Evolutionary conservation across 164 flowering plant species (phyloP).

Genomic region (Vitis rotundifolia): DNA sequence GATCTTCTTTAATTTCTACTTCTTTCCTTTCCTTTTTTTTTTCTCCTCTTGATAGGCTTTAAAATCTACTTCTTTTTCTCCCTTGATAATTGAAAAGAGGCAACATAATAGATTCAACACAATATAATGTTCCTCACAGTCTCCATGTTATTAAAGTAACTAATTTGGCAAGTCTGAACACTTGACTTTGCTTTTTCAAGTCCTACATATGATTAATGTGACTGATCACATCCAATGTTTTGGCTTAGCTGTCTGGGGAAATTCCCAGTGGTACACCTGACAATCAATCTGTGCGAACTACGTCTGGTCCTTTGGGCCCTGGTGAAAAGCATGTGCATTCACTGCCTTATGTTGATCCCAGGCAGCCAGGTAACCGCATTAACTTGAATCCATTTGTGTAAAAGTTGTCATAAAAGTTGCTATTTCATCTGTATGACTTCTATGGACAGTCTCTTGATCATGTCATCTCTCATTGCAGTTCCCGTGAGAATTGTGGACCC

Average conservation of each 20-base stretch:
- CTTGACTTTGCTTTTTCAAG: neutral
- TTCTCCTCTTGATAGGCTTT: too few species aligned
- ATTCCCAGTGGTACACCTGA: constrained; percentile 81
- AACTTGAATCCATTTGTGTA: neutral
- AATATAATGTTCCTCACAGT: neutral
- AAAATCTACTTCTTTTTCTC: neutral
- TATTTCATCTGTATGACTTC: neutral
- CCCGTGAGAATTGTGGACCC: constrained; percentile 97
- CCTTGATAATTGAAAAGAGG: neutral
- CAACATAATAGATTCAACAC: neutral
- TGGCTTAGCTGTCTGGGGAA: constrained; percentile 83
- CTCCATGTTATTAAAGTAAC: too few species aligned
- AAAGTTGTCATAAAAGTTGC: neutral
- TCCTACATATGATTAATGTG: neutral
- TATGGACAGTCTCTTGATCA: constrained; percentile 10
- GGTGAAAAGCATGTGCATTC: constrained; percentile 72
- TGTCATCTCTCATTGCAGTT: constrained; percentile 43
- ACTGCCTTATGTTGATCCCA: constrained; percentile 83
- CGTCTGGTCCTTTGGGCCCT: constrained; percentile 93
- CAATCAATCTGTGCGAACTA: constrained; percentile 79
- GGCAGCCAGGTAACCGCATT: constrained; percentile 73
- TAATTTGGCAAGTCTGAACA: neutral
- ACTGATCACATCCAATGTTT: neutral
- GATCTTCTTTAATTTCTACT: neutral
- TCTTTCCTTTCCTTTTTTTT: too few species aligned